Base-by-base conservation (phyloP, 345 rosid species). In the Aquilaria sinensis region DNA sequence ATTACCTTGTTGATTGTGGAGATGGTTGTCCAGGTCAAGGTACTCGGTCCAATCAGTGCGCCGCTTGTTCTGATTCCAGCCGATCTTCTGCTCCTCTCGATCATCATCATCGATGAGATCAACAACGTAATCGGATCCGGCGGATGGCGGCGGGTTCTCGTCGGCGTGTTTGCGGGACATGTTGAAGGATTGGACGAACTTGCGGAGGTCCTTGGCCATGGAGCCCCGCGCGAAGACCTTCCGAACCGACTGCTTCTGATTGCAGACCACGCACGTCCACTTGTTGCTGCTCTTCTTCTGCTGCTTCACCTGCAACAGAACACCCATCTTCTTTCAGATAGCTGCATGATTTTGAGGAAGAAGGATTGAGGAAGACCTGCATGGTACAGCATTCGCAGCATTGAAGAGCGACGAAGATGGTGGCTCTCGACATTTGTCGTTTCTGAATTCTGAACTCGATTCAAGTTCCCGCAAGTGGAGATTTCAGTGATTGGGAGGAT, bases 371-470 rank as follows among this genome's bases (percentile, higher is more conserved):
- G 16, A 15, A 9, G 57, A 70, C 97, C 92, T 92, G 98, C 98
- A 92, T 85, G 1, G 92, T 89, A 55, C 83, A 82, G 76, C 98
- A 92, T 67, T 87, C 89, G 84, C 55, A 81, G 67, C 98, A 92
- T 48, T 84, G 93, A 10, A 89, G 75, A 53, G 96, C 97, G 46
- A 92, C 29, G 78, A 89, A 92, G 58, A 66, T 30, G 52, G 66
- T 57, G 56, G 51, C 8, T 37, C 43, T 37, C 43, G 43, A 37
- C 43, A 37, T 37, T 37, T 37, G 7, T 37, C 43, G 5, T 37
- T 9, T 37, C 43, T 37, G 43, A 37, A 5, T 37, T 37, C 43
- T 37, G 43, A 37, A 37, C 43, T 37, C 43, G 43, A 37, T 37
- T 9, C 7, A 37, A 37, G 43, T 23, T 23, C 1, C 23, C 23